Evolutionary conservation across 805 yeast genomes (phyloP), one percentile per base, ranked within the genome.

Genomic region (Cephaloascus fragrans): DNA sequence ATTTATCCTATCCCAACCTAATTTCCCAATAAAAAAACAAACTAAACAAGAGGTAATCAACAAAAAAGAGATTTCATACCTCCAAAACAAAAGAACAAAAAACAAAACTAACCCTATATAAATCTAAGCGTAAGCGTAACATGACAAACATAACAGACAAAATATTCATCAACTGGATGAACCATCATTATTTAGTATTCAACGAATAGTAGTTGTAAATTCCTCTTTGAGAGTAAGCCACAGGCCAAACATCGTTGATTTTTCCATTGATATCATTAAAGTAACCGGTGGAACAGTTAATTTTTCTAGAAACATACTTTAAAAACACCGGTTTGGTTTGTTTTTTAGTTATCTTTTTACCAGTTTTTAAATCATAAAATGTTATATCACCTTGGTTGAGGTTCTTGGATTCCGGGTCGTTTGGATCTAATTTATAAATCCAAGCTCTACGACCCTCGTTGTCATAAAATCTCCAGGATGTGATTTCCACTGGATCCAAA

Each of bases 381-480:
- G 77, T 67, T 38, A 77, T 56, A 45, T 64, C 65, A 20, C 67
- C 54, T n/a, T 45, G 36, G 10, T 37, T 37, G 3, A 44, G 32
- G 39, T 36, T 34, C 4, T 44, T 45, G 6, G 37, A 20, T 2
- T 61, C 56, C 2, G 62, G 56, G 39, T 61, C 64, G 1, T 43
- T 35, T 14, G 57, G 46, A 15, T 51, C 49, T 18, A 64, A 58
- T 50, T 71, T 75, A 56, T 77, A 81, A 15, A 87, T 55, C 95
- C 96, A 87, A 10, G 85, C 80, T 44, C 96, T 68, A 44, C 95
- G 67, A 3, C 95, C 94, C 47, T 76, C 79, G 41, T 74, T 70
- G 47, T 73, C 78, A 50, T 62, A 71, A 41, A 65, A 63, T 47
- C 67, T 71, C 80, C 80, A 75, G 2, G 62, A 18, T 3, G 39